phyloP scores from a whole-genome alignment of 495 filamentous ascomycete species.

The Cetradonia linearis region DNA sequence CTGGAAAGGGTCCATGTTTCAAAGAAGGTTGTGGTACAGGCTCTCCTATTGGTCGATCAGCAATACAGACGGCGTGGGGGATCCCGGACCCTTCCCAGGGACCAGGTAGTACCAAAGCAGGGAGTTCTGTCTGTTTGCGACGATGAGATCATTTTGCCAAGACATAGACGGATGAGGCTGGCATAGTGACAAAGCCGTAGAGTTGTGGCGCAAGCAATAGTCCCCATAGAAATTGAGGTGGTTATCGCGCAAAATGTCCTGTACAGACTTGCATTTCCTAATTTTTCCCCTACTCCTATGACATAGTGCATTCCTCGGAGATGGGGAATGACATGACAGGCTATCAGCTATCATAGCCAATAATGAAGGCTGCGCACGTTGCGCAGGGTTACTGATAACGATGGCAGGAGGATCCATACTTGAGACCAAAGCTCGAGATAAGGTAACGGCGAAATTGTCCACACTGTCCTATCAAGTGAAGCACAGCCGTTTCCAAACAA shows the following conservation, averaged over 20 bases:
- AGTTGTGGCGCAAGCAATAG: neutral
- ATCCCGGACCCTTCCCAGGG: neutral
- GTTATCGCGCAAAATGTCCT: neutral
- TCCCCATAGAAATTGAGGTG: neutral
- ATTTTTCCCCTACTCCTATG: neutral
- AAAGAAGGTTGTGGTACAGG: neutral
- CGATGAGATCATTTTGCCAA: neutral
- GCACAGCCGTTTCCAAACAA: neutral
- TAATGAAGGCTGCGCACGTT: neutral
- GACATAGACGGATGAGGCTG: neutral
- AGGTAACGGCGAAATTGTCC: neutral
- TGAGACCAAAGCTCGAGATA: slow-evolving; percentile 9
- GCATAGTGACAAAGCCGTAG: neutral
- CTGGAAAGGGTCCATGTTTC: neutral
- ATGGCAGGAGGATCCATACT: neutral
- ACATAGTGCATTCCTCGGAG: slow-evolving; percentile 11
- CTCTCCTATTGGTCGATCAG: slow-evolving; percentile 14
- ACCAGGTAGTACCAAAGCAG: neutral
- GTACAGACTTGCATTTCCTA: too few species aligned
- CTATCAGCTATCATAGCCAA: neutral
- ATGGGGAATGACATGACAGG: neutral
- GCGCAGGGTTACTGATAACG: slow-evolving; percentile 17
- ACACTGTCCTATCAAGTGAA: neutral
- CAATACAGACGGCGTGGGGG: slow-evolving; percentile 4
- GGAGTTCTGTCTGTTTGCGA: neutral